These are phyloP conservation scores for Dentipellis fragilis DNA, from an alignment of 768 basidiomycete species.

Conservation along the genomic window DNA sequence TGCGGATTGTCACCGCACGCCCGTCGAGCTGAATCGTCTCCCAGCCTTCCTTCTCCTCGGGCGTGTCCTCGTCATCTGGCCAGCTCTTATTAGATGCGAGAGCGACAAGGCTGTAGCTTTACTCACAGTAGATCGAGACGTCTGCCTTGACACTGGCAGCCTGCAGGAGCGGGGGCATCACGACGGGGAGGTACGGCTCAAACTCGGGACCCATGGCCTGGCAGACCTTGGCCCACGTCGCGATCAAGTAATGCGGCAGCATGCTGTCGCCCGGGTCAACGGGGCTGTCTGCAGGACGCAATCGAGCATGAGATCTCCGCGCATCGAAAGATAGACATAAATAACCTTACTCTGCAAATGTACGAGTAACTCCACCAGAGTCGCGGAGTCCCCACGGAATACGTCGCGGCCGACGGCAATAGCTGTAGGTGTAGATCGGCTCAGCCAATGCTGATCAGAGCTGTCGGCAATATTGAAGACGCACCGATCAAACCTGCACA, in stretches of 20 bases:
- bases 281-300: constrained; percentile 41
- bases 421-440: constrained; percentile 31
- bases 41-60: constrained; percentile 63
- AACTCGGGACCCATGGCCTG: constrained; percentile 80
- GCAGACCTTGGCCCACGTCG: constrained; percentile 85
- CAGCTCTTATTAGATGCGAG: not conserved
- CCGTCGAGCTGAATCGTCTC: constrained; percentile 74
- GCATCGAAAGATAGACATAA: not conserved
- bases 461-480: not conserved
- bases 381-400: constrained; percentile 65
- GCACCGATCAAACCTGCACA: constrained; percentile 79
- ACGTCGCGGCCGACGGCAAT: constrained; percentile 79
- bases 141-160: constrained; percentile 77
- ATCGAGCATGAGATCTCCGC: not conserved
- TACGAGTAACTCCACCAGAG: constrained; percentile 64
- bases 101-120: not conserved
- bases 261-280: constrained; percentile 65
- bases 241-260: constrained; percentile 64
- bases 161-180: constrained; percentile 70
- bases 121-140: constrained; percentile 58
- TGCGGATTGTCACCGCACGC: constrained; percentile 66
- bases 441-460: no score
- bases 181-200: constrained; percentile 75
- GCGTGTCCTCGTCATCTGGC: constrained; percentile 43
- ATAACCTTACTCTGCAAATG: constrained; percentile 58